Evolutionary conservation across 2,329 filamentous ascomycete species (phyloP), one percentile per base, ranked within the genome.

Genomic region (Alternaria sp.): DNA sequence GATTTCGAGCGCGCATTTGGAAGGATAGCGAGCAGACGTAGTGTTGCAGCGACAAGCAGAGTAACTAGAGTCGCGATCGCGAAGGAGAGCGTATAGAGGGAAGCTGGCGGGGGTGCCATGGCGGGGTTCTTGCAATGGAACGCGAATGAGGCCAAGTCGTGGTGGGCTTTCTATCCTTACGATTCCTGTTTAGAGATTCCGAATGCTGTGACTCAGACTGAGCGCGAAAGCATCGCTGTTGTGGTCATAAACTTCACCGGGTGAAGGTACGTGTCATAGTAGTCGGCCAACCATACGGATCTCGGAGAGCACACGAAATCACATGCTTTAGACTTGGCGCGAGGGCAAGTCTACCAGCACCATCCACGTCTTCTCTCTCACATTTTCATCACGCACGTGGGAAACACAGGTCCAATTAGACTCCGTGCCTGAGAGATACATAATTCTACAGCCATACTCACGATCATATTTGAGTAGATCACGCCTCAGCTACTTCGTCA

Each of bases 21-120:
- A 25, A 83, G 74, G 57, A 83, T 78, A 38, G 74, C 68, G 63
- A 78, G 70, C 43, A 82, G 70, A 34, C 82, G 81, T 16, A 80
- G 76, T 16, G 75, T 63, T 8, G 71, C 61, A 27, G 72, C 68
- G 10, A 78, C 69, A 57, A 81, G 34, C 59, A 77, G 59, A 34
- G 80, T 74, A 44, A 74, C 54, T 56, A 79, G 62, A 55, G 76
- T 54, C 12, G 79, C 71, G 59, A 80, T 67, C 54, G 68, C 16
- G 65, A 75, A 69, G 56, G 76, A 71, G 59, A 74, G 61, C 3
- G 62, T 68, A 61, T 67, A 68, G 61, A 73, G 66, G 1, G 66
- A 63, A 30, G 65, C 61, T 7, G 45, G 63, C 20, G 67, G 63
- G 58, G 69, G 66, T 7, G 67, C 56, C 70, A 72, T 73, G 44